Conservation (phyloP, 306 rosid genomes). For the Parietaria judaica region DNA sequence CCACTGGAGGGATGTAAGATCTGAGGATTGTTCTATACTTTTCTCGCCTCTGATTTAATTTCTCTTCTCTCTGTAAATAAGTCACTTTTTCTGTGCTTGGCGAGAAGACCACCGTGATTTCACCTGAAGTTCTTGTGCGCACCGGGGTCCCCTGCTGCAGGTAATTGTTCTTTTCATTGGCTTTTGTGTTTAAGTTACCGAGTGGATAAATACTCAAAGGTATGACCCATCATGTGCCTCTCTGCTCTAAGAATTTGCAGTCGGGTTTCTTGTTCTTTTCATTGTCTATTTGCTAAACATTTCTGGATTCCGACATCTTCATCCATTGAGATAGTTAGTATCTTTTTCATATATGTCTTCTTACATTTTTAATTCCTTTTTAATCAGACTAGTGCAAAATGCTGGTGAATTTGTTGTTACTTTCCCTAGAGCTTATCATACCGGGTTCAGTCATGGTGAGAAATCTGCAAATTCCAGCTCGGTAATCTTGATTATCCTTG, state of each 20-base stretch:
- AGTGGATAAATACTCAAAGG: conserved; percentile 9
- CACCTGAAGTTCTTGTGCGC: conserved; percentile 79
- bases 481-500: background rate
- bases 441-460: conserved; percentile 99
- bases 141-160: conserved; percentile 99
- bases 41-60: conserved; percentile 4
- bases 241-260: no score
- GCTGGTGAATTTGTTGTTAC: conserved; percentile 99
- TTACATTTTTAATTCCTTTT: conserved; percentile 27
- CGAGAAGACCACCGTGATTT: conserved; percentile 95
- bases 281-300: no score
- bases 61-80: conserved; percentile 27
- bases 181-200: conserved; percentile 18
- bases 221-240: conserved; percentile 3
- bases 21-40: conserved; percentile 9
- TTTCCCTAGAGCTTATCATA: conserved; percentile 98
- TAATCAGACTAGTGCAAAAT: conserved; percentile 89
- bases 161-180: conserved; percentile 30
- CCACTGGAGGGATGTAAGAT: no score
- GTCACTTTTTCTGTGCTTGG: conserved; percentile 93
- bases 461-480: conserved; percentile 16
- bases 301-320: no score
- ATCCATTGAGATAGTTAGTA: no score
- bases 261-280: no score
- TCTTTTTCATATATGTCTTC: conserved; percentile 8